Evolutionary conservation across 2,329 filamentous ascomycete genomes (phyloP), one percentile per base, ranked within the genome.

Genomic region (Coniochaeta ligniaria): DNA sequence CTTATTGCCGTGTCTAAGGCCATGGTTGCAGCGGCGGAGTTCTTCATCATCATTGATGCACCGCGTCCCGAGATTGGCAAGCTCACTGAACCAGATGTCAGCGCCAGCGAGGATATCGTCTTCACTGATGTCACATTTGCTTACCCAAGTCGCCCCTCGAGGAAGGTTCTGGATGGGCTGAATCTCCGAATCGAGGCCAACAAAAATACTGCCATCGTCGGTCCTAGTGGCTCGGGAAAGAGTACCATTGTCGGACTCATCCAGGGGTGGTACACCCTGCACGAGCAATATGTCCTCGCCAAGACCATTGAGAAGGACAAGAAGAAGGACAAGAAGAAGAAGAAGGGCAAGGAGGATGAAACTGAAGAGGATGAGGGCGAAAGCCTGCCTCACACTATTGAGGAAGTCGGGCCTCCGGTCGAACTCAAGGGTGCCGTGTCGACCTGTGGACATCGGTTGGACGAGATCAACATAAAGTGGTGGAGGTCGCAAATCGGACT

Each of bases 171-270:
- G 1, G 80, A 89, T 65, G 74, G 79, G 2, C 71, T 91, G 2
- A 78, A 81, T 65, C 72, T 90, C 9, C 75, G 71, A 0, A 83
- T 91, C 60, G 77, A 83, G 62, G 78, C 83, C 8, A 86, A 87
- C 22, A 88, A 89, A 67, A 81, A 87, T 2, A 91, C 88, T 0
- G 89, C 89, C 2, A 87, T 92, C 20, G 89, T 92, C 22, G 89
- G 89, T 0, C 83, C 87, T 0, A 90, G 86, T 2, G 89, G 89
- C 0, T 86, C 83, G 5, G 89, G 90, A 0, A 93, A 92, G 71
- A 89, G 85, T 58, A 92, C 89, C 0, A 84, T 92, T 28, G 83
- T 91, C 0, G 87, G 86, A 0, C 74, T 92, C 2, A 76, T 92
- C 3, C 85, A 92, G 68, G 78, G 88, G 35, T 92, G 88, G 87